Evolutionary conservation across 495 filamentous ascomycete genomes (phyloP), one percentile per base, ranked within the genome.

Genomic region (Penicillium soppii): DNA sequence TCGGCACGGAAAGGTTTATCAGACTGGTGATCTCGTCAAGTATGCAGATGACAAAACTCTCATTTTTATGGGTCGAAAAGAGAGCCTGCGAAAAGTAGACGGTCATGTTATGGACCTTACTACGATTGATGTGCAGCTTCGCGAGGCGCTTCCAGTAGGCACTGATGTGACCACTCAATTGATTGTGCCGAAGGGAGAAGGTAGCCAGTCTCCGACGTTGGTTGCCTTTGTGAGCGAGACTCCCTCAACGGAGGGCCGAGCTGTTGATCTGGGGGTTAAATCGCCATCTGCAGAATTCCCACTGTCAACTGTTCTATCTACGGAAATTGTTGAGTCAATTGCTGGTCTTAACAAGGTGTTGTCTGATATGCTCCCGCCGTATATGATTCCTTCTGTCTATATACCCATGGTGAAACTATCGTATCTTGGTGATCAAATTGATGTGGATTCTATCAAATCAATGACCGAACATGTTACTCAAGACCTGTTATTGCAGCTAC

Each of bases 371-470:
- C 54, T 67, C 1, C 63, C 66, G 7, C 59, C 63, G 5, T 68
- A 71, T 46, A 71, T 73, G 70, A 50, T 60, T 13, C 70, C 68
- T 0, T 61, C 56, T 16, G 38, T 40, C 20, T 40, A 40, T 7
- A 25, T 40, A 10, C 50, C 63, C 2, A 21, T 70, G 16, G 49
- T 61, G 25, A 53, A 54, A 25, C 27, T 66, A 5, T 59, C 65
- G 2, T 52, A 33, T 7, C 20, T 42, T 9, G 38, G 20, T 21
- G 17, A 40, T 5, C 3, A 40, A 25, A 5, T 40, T 25, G 21
- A 40, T 2, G 21, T 25, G 20, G 9, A 40, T 19, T 4, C 38
- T 40, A 2, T 40, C 4, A 40, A 40, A 25, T 2, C 29, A 1
- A 45, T 45, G 32, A 7, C 40, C 1, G 64, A 50, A 21, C 47